Base-by-base conservation (phyloP, 1,139 yeast species). In the Blastobotrys raffinosifermentans region DNA sequence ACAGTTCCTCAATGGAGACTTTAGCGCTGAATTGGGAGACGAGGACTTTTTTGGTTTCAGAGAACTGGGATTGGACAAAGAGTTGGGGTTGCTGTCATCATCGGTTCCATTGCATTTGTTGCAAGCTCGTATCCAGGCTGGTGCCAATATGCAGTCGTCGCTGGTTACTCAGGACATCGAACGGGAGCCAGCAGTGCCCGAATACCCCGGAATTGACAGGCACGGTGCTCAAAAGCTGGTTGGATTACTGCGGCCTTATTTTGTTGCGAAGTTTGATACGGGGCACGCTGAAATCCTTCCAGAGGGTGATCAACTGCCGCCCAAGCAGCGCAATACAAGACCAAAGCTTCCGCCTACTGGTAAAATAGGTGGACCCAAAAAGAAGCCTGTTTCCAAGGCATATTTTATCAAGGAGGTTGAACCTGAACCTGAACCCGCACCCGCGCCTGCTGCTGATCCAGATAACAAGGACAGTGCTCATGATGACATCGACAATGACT, bases 11-110 rank as follows among this genome's bases (percentile, higher is more conserved):
- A 84, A 93, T 15, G 99, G 99, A 41, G 96, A 87, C 53, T 93
- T 91, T 57, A 81, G 96, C 1, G 82, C 77, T 52, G 96, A 87
- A 46, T 67, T 91, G 35, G 98, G 98, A 10, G 71, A 66, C 36
- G 97, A 89, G 62, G 99, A 93, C 62, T 91, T 89, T 70, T 93
- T 93, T 65, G 99, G 99, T 0, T 93, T 93, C 66, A 82, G 75
- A 54, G 97, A 89, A 50, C 69, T 93, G 34, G 98, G 98, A 0
- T 67, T 93, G 46, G 98, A 91, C 54, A 84, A 81, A 53, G 99
- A 93, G 58, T 81, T 85, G 58, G 89, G 93, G n/a, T 67, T 89
- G 58, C 64, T 89, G 39, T 81, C 91, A 21, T 73, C 87, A 4
- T 76, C 95, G 0, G 87, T 93, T 25, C 98, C 99, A 1, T 68